Conservation (phyloP, 2,329 filamentous ascomycete genomes). For the Elsinoe arachidis region DNA sequence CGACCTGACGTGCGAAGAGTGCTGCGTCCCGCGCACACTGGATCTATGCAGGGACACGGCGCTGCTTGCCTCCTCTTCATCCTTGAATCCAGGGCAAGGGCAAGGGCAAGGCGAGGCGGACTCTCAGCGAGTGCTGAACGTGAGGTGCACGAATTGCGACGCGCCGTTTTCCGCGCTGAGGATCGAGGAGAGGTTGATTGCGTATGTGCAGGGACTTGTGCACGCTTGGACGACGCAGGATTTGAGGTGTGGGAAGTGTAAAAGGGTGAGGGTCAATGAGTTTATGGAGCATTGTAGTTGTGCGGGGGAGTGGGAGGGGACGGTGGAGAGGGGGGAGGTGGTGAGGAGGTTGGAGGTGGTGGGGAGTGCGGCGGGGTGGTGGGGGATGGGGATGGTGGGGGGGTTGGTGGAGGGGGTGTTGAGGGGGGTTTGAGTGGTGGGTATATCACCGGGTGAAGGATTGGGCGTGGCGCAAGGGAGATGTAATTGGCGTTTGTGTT, state of each 20-base stretch:
- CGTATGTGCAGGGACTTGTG: slow-evolving; percentile 63
- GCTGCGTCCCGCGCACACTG: slow-evolving; percentile 78
- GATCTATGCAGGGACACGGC: slow-evolving; percentile 88
- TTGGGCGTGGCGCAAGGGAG: background rate
- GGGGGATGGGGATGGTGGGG: slow-evolving; percentile 72
- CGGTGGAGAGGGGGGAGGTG: slow-evolving; percentile 58
- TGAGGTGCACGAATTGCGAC: slow-evolving; percentile 62
- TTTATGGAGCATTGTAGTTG: slow-evolving; percentile 97
- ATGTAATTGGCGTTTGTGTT: background rate
- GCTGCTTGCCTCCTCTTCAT: slow-evolving; percentile 46
- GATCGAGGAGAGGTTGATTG: slow-evolving; percentile 76
- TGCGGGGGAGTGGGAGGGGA: slow-evolving; percentile 74
- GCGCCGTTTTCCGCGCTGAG: slow-evolving; percentile 66
- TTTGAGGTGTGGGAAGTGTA: slow-evolving; percentile 69
- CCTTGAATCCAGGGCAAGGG: slow-evolving; percentile 16
- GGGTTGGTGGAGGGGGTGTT: slow-evolving; percentile 49
- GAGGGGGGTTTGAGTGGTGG: slow-evolving; percentile 1
- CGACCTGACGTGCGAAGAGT: slow-evolving; percentile 79
- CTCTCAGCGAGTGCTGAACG: slow-evolving; percentile 16
- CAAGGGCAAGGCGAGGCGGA: slow-evolving; percentile 15
- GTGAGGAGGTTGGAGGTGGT: slow-evolving; percentile 59
- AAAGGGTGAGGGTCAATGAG: slow-evolving; percentile 66
- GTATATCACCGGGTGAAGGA: too few species aligned
- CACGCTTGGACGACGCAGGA: slow-evolving; percentile 85
- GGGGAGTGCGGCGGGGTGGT: slow-evolving; percentile 65